Evolutionary conservation across 345 rosid genomes (phyloP).

Genomic region (Boechera stricta): DNA sequence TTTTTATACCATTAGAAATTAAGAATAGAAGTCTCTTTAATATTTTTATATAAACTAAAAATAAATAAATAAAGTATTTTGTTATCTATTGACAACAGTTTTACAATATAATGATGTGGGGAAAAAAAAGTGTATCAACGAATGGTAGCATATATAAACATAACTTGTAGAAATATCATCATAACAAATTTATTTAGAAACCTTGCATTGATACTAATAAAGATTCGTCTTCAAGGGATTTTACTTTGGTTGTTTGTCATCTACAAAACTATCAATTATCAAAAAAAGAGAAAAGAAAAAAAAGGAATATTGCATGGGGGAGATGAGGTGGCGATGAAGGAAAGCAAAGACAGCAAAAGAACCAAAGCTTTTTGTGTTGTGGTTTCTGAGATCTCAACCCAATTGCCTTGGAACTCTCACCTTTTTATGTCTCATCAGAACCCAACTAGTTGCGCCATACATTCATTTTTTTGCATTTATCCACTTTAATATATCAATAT

Average conservation of each 20-base stretch:
- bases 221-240: constrained; percentile 3
- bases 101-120: background rate
- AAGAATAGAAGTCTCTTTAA: background rate
- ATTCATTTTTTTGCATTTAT: constrained; percentile 25
- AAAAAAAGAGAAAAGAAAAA: background rate
- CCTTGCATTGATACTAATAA: background rate
- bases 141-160: background rate
- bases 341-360: constrained; percentile 47
- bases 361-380: constrained; percentile 38
- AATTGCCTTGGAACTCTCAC: constrained; percentile 49
- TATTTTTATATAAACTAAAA: background rate
- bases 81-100: background rate
- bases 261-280: background rate
- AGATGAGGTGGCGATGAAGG: constrained; percentile 45
- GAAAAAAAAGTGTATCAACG: background rate
- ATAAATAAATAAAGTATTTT: too few species aligned
- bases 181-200: background rate
- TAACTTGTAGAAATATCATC: background rate
- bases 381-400: constrained; percentile 45
- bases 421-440: constrained; percentile 34
- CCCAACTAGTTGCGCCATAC: constrained; percentile 45
- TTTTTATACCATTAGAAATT: background rate
- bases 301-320: constrained; percentile 45
- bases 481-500: constrained; percentile 10
- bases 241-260: constrained; percentile 12